Base-by-base conservation (phyloP, 495 filamentous ascomycete genomes). In the Paragyromitra xinjiangensis region DNA sequence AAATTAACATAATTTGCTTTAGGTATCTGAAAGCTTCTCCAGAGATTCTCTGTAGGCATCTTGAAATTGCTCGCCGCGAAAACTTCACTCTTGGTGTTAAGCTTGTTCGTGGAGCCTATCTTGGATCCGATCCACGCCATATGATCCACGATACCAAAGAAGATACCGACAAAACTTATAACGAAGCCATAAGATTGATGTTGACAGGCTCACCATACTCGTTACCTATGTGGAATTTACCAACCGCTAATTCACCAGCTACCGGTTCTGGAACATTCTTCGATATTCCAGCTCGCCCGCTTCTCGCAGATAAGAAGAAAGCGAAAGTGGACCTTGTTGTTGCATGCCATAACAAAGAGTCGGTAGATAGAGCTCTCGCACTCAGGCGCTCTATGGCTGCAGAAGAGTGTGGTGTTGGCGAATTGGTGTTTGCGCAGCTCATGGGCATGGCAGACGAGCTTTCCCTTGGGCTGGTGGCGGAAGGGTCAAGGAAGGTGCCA, bases 381-480 rank as follows among this genome's bases (percentile, higher is more conserved):
- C 80, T 88, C 11, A 79, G 61, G 44, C 70, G 69, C 22, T 51
- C 58, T 26, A 61, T 83, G 50, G 39, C 56, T 29, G 62, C 65
- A 6, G 65, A 84, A 19, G 82, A 85, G 22, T 74, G 79, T 24
- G 75, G 80, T 11, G 83, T 92, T 34, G 87, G 88, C 45, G 85
- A 87, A 8, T 86, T 97, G 16, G 89, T 89, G 37, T 97, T 94
- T 84, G 95, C 92, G 6, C 95, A 99, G 84, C 88, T 99, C 6
- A 92, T 95, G 87, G 95, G 95, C 24, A 98, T 98, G 95, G 95
- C 95, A 16, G 95, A 99, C 75, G 95, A 99, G 80, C 90, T 99
- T 24, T 93, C 91, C 84, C 92, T 92, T 76, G 91, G 93, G 80
- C 85, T 98, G 16, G 88, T 97, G 29, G 83, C 89, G 73, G 88